A percentile compares a stretch with the other conserved stretches of the same genome.
Conservation (phyloP, 805 yeast species). For the Ogataea trehalophila region DNA sequence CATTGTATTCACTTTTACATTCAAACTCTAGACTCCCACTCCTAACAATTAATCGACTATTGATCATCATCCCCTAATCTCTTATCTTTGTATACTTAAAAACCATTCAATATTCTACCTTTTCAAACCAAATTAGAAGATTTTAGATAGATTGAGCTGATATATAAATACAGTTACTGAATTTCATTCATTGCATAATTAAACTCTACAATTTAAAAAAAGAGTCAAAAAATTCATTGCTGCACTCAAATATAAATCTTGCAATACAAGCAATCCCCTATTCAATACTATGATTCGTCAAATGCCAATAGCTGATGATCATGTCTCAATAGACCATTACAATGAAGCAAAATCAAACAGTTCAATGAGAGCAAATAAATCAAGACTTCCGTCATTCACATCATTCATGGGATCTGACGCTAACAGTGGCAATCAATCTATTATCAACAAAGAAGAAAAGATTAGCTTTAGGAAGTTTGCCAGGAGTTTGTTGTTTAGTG, state of each 20-base stretch:
- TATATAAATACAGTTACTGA: no score
- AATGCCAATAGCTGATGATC: neutral
- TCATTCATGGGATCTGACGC: constrained; percentile 18
- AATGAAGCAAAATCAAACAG: constrained; percentile 2
- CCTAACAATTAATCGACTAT: no score
- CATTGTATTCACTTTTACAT: no score
- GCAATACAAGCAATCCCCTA: neutral
- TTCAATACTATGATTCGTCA: neutral
- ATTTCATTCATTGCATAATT: no score
- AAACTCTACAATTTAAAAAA: no score
- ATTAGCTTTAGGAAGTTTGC: constrained; percentile 24
- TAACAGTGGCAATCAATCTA: neutral
- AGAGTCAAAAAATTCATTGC: no score
- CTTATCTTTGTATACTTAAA: no score
- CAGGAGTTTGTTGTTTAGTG: constrained; percentile 19
- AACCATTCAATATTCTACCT: no score
- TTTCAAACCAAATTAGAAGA: no score
- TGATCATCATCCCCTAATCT: no score
- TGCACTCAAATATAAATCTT: neutral
- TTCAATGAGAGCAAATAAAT: constrained; percentile 10
- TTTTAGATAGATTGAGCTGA: no score
- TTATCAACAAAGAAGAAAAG: constrained; percentile 16
- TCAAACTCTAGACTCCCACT: no score
- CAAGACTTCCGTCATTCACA: constrained; percentile 16
- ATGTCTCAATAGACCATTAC: constrained; percentile 1